These are phyloP conservation scores for Fraxinus velutina DNA, from an alignment of 305 asterid species.

Conservation along the genomic window DNA sequence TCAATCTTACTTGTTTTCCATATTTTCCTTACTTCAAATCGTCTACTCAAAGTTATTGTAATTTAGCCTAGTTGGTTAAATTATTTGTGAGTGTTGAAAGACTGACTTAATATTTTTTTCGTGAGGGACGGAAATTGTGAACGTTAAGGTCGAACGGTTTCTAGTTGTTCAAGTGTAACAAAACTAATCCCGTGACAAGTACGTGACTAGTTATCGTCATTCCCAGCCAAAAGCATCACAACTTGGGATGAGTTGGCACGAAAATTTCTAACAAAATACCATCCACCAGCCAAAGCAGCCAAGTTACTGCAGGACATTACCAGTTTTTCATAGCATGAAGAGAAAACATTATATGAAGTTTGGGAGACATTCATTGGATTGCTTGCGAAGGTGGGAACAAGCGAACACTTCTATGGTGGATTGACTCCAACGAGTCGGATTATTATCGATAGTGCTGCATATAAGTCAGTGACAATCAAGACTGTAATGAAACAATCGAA, in stretches of 20 bases:
- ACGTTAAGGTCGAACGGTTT: too few relatives aligned
- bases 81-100: too few relatives aligned
- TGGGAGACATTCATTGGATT: neutral
- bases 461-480: neutral
- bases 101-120: too few relatives aligned
- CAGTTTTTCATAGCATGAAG: neutral
- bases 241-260: neutral
- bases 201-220: too few relatives aligned
- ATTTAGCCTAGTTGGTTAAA: too few relatives aligned
- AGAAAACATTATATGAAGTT: neutral
- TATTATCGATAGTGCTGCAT: neutral
- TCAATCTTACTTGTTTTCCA: too few relatives aligned
- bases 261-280: neutral
- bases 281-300: neutral
- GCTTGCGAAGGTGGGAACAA: neutral
- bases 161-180: too few relatives aligned
- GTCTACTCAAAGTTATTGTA: too few relatives aligned
- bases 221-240: too few relatives aligned
- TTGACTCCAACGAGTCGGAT: neutral
- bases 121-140: too few relatives aligned
- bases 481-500: neutral
- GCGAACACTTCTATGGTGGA: neutral
- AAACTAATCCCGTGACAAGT: too few relatives aligned
- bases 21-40: too few relatives aligned
- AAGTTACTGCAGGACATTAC: neutral